phyloP scores from a whole-genome alignment of 768 basidiomycete genomes.

The Clavulina sp. region DNA sequence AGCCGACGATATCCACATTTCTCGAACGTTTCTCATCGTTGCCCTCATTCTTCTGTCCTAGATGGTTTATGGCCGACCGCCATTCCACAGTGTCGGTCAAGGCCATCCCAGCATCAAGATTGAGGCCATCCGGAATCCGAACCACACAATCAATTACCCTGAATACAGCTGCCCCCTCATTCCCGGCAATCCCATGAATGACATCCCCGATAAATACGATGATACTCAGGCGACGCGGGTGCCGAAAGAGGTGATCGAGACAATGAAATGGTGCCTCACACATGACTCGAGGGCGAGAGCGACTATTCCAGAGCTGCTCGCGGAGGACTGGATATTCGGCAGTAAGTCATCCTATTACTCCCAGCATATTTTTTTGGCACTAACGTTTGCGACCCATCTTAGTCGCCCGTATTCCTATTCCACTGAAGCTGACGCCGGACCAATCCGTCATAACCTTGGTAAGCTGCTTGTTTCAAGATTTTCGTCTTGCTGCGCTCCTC shows the following conservation, averaged over 20 bases:
- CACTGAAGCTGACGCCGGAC: neutral
- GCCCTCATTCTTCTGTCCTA: neutral
- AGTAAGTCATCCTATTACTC: neutral
- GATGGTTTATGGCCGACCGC: conserved; percentile 90
- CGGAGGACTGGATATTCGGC: conserved; percentile 50
- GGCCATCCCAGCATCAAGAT: conserved; percentile 84
- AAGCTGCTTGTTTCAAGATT: neutral
- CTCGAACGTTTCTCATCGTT: neutral
- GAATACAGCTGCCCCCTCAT: conserved; percentile 41
- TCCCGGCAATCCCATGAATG: conserved; percentile 15
- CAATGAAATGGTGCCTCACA: conserved; percentile 65
- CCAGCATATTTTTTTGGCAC: neutral
- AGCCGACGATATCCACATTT: neutral
- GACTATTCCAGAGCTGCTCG: conserved; percentile 73
- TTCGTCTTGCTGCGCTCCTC: neutral
- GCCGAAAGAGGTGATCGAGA: conserved; percentile 52
- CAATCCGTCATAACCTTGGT: neutral
- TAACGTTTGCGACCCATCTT: neutral
- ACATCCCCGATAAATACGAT: neutral
- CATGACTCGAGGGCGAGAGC: conserved; percentile 69
- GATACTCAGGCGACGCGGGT: conserved; percentile 43
- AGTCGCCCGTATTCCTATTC: neutral
- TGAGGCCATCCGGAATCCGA: conserved; percentile 75
- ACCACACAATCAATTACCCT: conserved; percentile 68
- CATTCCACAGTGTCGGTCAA: conserved; percentile 73